Base-by-base conservation (phyloP, 2,329 filamentous ascomycete genomes). In the Phaeosphaeria sp. region DNA sequence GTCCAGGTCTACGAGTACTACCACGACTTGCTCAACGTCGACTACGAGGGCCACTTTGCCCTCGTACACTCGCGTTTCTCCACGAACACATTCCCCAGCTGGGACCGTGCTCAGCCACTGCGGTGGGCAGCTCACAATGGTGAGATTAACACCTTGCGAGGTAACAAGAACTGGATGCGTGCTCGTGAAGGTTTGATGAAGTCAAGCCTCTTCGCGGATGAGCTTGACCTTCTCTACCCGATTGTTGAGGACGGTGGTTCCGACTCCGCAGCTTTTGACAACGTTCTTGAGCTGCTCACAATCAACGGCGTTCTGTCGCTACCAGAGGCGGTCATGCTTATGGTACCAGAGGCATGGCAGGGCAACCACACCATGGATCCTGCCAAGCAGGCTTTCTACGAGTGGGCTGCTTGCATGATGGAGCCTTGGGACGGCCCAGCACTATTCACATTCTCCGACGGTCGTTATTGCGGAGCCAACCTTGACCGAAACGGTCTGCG, bases 141-240 rank as follows among this genome's bases (percentile, higher is more conserved):
- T 84, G 94, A 98, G 82, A 98, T 98, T 77, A 98, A 98, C 80
- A 98, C 94, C 1, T 83, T 98, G 61, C 91, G 94, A 76, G 94
- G 94, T 60, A 98, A 98, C 84, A 98, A 98, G 86, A 98, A 98
- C 81, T 98, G 94, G 94, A 98, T 98, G 94, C 90, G 93, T 69
- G 94, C 94, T 61, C 89, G 94, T 74, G 94, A 98, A 81, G 94
- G 94, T 79, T 89, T 97, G 64, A 91, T 98, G 86, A 91, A 92
- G 76, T 98, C 94, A 1, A 89, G 93, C 65, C 84, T 96, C 53
- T 98, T 98, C 76, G 92, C 92, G 63, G 92, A 96, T 25, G 93
- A 97, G 73, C 88, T 98, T 17, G 93, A 97, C 79, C 81, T 85
- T 69, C 87, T 98, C 56, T 97, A 97, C 77, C 94, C 94, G 22